phyloP scores from a whole-genome alignment of 2,329 filamentous ascomycete species.

The Trichoderma lentiforme region DNA sequence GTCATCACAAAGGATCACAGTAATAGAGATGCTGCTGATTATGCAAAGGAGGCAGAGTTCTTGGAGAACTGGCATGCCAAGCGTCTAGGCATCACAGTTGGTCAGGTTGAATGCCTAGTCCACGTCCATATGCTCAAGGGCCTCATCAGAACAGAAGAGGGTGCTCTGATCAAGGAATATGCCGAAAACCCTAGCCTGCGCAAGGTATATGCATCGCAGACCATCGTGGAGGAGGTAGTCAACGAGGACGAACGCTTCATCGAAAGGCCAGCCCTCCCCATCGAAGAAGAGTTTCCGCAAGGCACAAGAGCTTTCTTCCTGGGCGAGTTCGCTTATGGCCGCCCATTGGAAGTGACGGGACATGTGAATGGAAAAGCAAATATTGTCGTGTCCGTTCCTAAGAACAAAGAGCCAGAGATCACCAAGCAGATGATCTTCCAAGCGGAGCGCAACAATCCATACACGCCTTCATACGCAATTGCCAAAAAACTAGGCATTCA shows the following conservation, averaged over 20 bases:
- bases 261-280: slow-evolving; percentile 79
- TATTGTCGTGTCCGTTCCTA: slow-evolving; percentile 70
- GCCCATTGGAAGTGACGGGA: slow-evolving; percentile 76
- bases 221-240: slow-evolving; percentile 82
- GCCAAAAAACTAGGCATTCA: slow-evolving; percentile 79
- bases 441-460: slow-evolving; percentile 68
- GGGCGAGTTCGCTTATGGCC: slow-evolving; percentile 87
- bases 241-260: slow-evolving; percentile 93
- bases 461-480: slow-evolving; percentile 85
- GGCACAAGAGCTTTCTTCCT: slow-evolving; percentile 87
- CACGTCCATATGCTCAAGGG: slow-evolving; percentile 94
- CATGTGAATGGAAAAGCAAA: slow-evolving; percentile 74
- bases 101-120: slow-evolving; percentile 81
- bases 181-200: slow-evolving; percentile 80
- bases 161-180: slow-evolving; percentile 90
- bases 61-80: slow-evolving; percentile 90
- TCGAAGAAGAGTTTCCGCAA: slow-evolving; percentile 86
- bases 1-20: slow-evolving; percentile 68
- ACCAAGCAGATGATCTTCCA: slow-evolving; percentile 67
- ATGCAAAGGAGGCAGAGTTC: slow-evolving; percentile 75
- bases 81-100: slow-evolving; percentile 82
- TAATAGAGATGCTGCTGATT: slow-evolving; percentile 74
- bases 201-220: slow-evolving; percentile 85
- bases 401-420: slow-evolving; percentile 76
- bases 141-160: slow-evolving; percentile 83